Percentiles rank a stretch among this genome's conserved stretches.
These are phyloP conservation scores for Ceratobasidium sp. DNA, from an alignment of 1,284 basidiomycete genomes.

Conservation along the genomic window DNA sequence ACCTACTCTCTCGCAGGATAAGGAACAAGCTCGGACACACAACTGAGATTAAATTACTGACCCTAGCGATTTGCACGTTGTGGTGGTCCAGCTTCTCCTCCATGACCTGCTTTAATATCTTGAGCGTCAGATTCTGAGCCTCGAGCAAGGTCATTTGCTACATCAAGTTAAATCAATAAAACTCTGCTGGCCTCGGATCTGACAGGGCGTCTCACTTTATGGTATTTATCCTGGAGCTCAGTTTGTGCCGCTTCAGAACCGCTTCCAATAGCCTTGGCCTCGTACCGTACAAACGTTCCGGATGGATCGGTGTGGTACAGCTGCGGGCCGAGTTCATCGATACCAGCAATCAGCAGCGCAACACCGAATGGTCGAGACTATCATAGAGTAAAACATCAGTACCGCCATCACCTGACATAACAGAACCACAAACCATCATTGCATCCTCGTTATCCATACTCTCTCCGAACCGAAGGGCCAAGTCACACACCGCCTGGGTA, in stretches of 20 bases:
- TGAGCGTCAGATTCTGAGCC: constrained; percentile 86
- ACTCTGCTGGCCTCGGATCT: neutral
- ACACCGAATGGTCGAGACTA: constrained; percentile 98
- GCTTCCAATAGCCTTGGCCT: constrained; percentile 98
- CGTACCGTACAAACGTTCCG: constrained; percentile 97
- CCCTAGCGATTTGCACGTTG: constrained; percentile 97
- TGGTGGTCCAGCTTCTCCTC: constrained; percentile 99
- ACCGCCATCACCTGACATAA: neutral
- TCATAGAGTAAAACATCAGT: constrained; percentile 11
- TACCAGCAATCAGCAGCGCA: constrained; percentile 94
- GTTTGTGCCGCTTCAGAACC: constrained; percentile 98
- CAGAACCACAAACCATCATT: constrained; percentile 75
- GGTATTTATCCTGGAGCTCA: constrained; percentile 97
- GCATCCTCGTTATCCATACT: constrained; percentile 99
- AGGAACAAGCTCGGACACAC: neutral
- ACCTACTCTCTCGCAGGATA: constrained; percentile 61
- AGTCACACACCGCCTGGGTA: constrained; percentile 97
- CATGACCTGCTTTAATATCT: constrained; percentile 99
- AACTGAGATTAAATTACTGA: constrained; percentile 53
- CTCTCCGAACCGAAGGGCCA: constrained; percentile 97
- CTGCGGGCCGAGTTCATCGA: constrained; percentile 96
- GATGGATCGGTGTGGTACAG: constrained; percentile 99
- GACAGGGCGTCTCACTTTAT: constrained; percentile 72
- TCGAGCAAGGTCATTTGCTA: constrained; percentile 94
- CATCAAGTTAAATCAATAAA: neutral